phyloP scores from a whole-genome alignment of 208 protist genomes.

The Angomonas deanei region DNA sequence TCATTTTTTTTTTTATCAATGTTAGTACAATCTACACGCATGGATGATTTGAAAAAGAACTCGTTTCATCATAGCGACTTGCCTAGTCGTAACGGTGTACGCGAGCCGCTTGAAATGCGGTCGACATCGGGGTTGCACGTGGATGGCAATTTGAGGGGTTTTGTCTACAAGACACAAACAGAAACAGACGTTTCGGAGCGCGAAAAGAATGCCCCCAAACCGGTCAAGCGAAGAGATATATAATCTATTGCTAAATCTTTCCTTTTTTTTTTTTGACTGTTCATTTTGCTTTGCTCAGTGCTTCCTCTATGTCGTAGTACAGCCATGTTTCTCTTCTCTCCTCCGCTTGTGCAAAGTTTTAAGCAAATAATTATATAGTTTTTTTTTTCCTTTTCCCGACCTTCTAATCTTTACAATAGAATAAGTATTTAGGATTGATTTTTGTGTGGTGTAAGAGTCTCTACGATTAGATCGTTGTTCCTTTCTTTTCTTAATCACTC shows the following conservation, averaged over 20 bases:
- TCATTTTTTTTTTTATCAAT: slow-evolving; percentile 1
- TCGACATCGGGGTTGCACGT: slow-evolving; percentile 64
- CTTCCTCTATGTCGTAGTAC: not conserved
- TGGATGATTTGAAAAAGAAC: not conserved
- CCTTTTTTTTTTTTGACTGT: not conserved
- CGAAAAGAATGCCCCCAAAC: not conserved
- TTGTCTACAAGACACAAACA: slow-evolving; percentile 27
- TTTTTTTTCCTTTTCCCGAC: no score
- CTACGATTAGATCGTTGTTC: not conserved
- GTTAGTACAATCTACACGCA: not conserved
- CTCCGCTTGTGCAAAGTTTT: not conserved
- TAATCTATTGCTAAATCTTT: not conserved
- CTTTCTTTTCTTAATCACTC: no score
- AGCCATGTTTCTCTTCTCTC: not conserved
- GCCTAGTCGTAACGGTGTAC: slow-evolving; percentile 9
- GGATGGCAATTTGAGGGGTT: slow-evolving; percentile 63
- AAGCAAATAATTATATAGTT: no score
- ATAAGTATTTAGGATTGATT: no score
- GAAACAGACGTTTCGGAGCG: not conserved
- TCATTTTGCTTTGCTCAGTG: slow-evolving; percentile 8
- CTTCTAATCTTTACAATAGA: no score
- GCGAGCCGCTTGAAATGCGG: slow-evolving; percentile 22
- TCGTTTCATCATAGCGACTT: slow-evolving; percentile 19
- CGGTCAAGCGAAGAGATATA: slow-evolving; percentile 5
- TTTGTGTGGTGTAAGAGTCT: not conserved